Evolutionary conservation across 345 rosid species (phyloP), one percentile per base, ranked within the genome.

Genomic region (Sapria himalayana): DNA sequence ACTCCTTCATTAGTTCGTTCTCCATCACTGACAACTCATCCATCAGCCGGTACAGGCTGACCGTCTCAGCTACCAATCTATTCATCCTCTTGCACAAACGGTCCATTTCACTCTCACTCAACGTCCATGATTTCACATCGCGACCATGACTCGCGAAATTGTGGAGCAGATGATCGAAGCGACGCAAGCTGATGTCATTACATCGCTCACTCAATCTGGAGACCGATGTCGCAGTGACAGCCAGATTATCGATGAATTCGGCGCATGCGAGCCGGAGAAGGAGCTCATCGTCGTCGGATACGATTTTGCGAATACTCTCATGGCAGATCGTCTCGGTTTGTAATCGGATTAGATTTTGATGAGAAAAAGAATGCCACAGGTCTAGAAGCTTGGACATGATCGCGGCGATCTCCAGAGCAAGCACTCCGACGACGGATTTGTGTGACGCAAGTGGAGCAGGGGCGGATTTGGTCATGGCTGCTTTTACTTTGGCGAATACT

Each of bases 351-450:
- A 89, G 48, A 65, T 58, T 71, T 33, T 71, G 61, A 61, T 89
- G 93, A 11, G 93, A 69, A 8, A 89, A 72, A 34, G 91, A 72
- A 16, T 64, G 70, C 74, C 81, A 72, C 4, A 74, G 60, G 20
- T 79, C 81, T 48, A 89, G 72, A 43, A 82, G 65, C 70, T 80
- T 89, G 0, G 98, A 72, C 91, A 89, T 79, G 51, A 82, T 58
- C 25, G 78, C 65, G 3, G 98, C 72, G 24, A 75, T 60, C 54
- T 91, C 99, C n/a, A 76, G 81, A 2, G 85, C 67, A 15, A 81
- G 43, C 6, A 78, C 66, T 2, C 78, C 89, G 9, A 84, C 63
- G 41, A 55, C 50, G 5, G 61, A 52, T 44, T 63, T 71, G 55
- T 47, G 56, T 3, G 60, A 31, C 3, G 51, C 15, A 5, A 49